phyloP scores from a whole-genome alignment of 2,329 filamentous ascomycete genomes.

The Coniochaeta prunicola region DNA sequence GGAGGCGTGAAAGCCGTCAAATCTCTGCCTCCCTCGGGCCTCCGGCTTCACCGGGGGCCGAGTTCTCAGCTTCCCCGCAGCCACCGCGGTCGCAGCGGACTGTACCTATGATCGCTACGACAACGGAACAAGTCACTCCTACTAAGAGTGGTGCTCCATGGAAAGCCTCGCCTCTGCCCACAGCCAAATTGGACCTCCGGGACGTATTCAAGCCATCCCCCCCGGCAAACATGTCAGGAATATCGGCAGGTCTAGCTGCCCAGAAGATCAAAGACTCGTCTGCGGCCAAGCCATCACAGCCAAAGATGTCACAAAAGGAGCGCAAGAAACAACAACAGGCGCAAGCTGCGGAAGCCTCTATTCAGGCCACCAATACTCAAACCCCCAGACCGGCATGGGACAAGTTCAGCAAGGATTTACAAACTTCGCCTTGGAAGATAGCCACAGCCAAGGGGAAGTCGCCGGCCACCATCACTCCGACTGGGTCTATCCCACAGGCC shows the following conservation, averaged over 20 bases:
- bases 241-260: slow-evolving; percentile 47
- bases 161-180: slow-evolving; percentile 43
- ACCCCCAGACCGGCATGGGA: slow-evolving; percentile 38
- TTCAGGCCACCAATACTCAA: slow-evolving; percentile 8
- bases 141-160: slow-evolving; percentile 35
- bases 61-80: background rate
- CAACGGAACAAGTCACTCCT: slow-evolving; percentile 4
- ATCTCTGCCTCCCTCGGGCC: background rate
- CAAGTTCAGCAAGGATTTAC: slow-evolving; percentile 27
- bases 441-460: slow-evolving; percentile 39
- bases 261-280: slow-evolving; percentile 34
- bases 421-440: slow-evolving; percentile 60
- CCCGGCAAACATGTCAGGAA: slow-evolving; percentile 39
- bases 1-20: background rate
- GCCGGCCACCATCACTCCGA: slow-evolving; percentile 22
- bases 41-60: background rate
- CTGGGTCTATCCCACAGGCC: background rate
- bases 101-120: background rate
- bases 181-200: slow-evolving; percentile 63
- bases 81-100: background rate
- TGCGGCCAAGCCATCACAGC: slow-evolving; percentile 25
- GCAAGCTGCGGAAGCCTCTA: slow-evolving; percentile 35
- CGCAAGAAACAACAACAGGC: slow-evolving; percentile 75
- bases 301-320: slow-evolving; percentile 84
- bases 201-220: slow-evolving; percentile 61